phyloP scores from a whole-genome alignment of 2,329 filamentous ascomycete species.

The Teratosphaeria epicoccoides region DNA sequence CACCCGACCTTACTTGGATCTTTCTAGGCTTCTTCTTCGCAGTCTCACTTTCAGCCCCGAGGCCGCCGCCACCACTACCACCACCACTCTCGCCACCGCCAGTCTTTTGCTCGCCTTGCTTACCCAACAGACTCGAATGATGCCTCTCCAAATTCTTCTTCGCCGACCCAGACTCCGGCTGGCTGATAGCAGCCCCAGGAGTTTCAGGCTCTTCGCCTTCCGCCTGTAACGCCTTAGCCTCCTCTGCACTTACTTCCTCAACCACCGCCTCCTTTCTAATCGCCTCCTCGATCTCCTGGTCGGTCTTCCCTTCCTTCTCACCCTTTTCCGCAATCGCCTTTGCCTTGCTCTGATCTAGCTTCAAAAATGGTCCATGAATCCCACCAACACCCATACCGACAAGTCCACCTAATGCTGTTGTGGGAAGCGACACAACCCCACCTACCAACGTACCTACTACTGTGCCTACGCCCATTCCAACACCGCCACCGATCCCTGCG shows the following conservation, averaged over 20 bases:
- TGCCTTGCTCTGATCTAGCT: constrained; percentile 21
- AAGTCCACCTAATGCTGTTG: constrained; percentile 30
- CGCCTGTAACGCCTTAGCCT: background rate
- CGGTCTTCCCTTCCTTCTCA: constrained; percentile 14
- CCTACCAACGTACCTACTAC: constrained; percentile 33
- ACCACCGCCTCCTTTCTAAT: constrained; percentile 5
- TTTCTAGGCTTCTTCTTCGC: constrained; percentile 9
- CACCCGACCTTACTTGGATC: constrained; percentile 5
- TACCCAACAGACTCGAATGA: background rate
- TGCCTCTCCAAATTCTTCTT: constrained; percentile 4
- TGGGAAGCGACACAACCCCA: constrained; percentile 30
- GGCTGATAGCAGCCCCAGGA: background rate
- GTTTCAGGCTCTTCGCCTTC: background rate
- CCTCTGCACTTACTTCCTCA: background rate
- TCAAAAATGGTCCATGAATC: constrained; percentile 34
- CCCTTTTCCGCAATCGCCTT: constrained; percentile 2
- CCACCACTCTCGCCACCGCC: background rate
- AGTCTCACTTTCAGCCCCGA: background rate
- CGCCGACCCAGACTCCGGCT: constrained; percentile 3
- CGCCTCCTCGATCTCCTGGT: constrained; percentile 6
- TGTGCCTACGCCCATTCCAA: constrained; percentile 32
- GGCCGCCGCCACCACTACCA: no score
- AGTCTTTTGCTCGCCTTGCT: background rate
- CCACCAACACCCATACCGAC: constrained; percentile 32
- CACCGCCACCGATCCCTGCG: constrained; percentile 33